phyloP scores from a whole-genome alignment of 441 rosid genomes.

The Aquilaria agallochum region DNA sequence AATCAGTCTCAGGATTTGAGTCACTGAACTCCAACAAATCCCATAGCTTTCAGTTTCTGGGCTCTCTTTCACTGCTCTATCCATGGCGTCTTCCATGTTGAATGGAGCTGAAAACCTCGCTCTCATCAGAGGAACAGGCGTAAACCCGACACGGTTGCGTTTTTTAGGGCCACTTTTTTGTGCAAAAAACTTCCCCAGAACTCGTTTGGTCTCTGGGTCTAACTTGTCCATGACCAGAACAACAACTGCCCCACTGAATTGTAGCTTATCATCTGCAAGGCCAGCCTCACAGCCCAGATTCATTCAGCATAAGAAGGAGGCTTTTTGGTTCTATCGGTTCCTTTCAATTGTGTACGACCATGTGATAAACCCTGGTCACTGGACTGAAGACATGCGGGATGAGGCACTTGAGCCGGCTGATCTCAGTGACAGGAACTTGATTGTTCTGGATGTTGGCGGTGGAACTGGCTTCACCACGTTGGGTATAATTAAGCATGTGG shows the following conservation, averaged over 20 bases:
- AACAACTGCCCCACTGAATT: slow-evolving; percentile 32
- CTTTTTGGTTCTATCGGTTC: slow-evolving; percentile 96
- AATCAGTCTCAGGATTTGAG: not conserved
- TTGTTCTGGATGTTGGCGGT: slow-evolving; percentile 94
- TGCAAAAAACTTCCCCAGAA: slow-evolving; percentile 29
- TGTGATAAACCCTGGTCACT: slow-evolving; percentile 84
- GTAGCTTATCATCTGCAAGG: slow-evolving; percentile 68
- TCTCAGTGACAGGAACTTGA: slow-evolving; percentile 59
- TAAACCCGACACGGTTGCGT: slow-evolving; percentile 36
- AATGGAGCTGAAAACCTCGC: slow-evolving; percentile 56
- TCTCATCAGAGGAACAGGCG: slow-evolving; percentile 17
- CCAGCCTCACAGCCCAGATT: slow-evolving; percentile 97
- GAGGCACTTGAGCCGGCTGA: slow-evolving; percentile 96
- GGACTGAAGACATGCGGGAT: slow-evolving; percentile 98
- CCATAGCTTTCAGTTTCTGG: slow-evolving; percentile 8
- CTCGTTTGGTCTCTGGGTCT: slow-evolving; percentile 26
- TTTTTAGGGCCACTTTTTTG: slow-evolving; percentile 39
- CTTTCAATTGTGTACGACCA: slow-evolving; percentile 93
- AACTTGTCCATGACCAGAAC: slow-evolving; percentile 28
- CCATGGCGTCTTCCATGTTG: slow-evolving; percentile 73
- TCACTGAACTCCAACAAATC: not conserved
- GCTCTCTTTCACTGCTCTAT: slow-evolving; percentile 6
- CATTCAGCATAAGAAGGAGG: slow-evolving; percentile 97
- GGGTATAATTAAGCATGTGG: slow-evolving; percentile 92
- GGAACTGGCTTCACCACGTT: slow-evolving; percentile 95